These are phyloP conservation scores for Pseudonitzschia pungens DNA, from an alignment of 108 stramenopile species.

Conservation along the genomic window DNA sequence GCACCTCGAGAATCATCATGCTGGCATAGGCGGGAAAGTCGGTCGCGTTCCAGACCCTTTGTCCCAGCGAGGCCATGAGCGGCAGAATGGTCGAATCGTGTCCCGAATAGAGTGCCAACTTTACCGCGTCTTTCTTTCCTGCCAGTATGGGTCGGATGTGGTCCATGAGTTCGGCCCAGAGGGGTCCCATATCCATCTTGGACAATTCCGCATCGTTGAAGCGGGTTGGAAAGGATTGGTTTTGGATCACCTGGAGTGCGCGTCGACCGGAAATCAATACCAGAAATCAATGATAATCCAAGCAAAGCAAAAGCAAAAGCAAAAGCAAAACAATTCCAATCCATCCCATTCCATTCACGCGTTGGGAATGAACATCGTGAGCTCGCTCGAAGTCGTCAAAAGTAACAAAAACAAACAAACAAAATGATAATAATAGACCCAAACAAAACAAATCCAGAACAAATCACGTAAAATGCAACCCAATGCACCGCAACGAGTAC, in stretches of 20 bases:
- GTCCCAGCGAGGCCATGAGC: conserved; percentile 68
- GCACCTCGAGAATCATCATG: conserved; percentile 69
- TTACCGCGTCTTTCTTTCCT: background rate
- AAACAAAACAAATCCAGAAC: background rate
- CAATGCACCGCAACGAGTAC: background rate
- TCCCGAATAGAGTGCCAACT: conserved; percentile 66
- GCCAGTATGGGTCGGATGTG: conserved; percentile 46
- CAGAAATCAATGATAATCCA: too few relatives aligned
- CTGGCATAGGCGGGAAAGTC: conserved; percentile 83
- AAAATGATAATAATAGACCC: too few relatives aligned
- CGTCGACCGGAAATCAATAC: too few relatives aligned
- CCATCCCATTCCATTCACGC: too few relatives aligned
- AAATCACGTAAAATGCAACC: conserved; percentile 1
- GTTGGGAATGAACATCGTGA: too few relatives aligned
- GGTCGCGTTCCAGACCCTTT: conserved; percentile 54
- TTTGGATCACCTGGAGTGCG: conserved; percentile 5
- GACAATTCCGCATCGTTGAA: conserved; percentile 49
- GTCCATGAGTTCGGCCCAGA: conserved; percentile 68
- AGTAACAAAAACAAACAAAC: too few relatives aligned
- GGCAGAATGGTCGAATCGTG: conserved; percentile 89
- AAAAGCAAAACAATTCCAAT: too few relatives aligned
- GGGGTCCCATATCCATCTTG: conserved; percentile 71
- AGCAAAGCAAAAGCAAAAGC: too few relatives aligned
- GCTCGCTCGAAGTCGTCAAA: too few relatives aligned
- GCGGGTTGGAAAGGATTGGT: conserved; percentile 12